Evolutionary conservation across 164 flowering plant species (phyloP), one percentile per base, ranked within the genome.

Genomic region (Buxus sempervirens): DNA sequence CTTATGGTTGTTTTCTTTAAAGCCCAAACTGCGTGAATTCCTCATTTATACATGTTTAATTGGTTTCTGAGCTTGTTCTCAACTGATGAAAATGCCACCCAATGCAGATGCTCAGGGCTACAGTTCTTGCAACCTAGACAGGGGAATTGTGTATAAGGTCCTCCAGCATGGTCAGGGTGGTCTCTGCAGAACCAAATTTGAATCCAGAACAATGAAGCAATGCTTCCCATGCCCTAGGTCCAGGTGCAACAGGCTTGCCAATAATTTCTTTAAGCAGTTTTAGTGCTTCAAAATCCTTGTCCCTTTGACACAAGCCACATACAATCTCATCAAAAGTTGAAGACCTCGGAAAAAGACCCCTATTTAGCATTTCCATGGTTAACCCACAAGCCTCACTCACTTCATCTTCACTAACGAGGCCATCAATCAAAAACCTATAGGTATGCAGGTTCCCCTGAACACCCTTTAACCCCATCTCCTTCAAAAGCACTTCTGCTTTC

Each of bases 401-500:
- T 32, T 87, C 86, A 69, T 83, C 85, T 41, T 66, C 53, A 36
- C 65, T 38, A 45, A 82, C 58, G 53, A 86, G 65, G 27, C 90
- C 84, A 75, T 80, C 82, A 58, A 89, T 70, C 72, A 84, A 65
- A 28, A 82, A 75, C 75, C 73, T 78, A 70, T 82, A 83, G 0
- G 89, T 84, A 24, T 76, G 69, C 57, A 65, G 63, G 63, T 86
- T 81, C 26, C 69, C 54, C 27, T 27, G 55, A n/a, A 88, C 55
- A 42, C 88, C 79, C 73, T 83, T 85, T 42, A 22, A 32, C n/a
- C 58, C 51, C 90, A 88, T 89, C 77, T 78, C 78, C 32, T 45
- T 71, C 56, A 81, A 22, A 26, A 89, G 63, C 62, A 75, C 82
- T 58, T 51, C 77, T 0, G 78, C 87, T 68, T 72, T 66, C 54